phyloP scores from a whole-genome alignment of 2,329 filamentous ascomycete genomes.

The Ambrosiella cleistominuta region DNA sequence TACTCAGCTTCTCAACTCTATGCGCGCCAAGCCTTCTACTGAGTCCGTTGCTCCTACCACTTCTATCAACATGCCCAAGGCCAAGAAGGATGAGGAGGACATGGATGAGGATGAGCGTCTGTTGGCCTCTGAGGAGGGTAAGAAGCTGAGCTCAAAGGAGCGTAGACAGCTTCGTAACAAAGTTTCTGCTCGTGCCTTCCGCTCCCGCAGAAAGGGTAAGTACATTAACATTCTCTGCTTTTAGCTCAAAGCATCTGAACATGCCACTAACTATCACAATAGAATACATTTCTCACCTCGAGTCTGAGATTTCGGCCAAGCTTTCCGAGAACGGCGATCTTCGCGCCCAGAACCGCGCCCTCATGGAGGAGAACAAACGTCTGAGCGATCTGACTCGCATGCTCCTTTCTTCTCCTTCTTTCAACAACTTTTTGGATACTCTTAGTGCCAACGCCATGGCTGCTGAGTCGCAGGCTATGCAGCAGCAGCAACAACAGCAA shows the following conservation, averaged over 20 bases:
- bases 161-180: conserved; percentile 96
- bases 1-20: conserved; percentile 77
- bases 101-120: conserved; percentile 97
- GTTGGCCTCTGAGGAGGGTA: conserved; percentile 90
- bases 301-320: conserved; percentile 71
- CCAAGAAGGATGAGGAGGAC: conserved; percentile 89
- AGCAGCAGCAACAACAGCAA: conserved; percentile 20
- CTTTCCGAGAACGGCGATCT: conserved; percentile 69
- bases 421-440: conserved; percentile 62
- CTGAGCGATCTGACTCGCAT: conserved; percentile 63
- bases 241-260: background rate
- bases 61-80: conserved; percentile 47
- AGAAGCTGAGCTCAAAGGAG: conserved; percentile 98
- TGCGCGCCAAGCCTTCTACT: conserved; percentile 52
- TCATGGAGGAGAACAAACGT: conserved; percentile 73
- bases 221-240: conserved; percentile 7
- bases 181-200: conserved; percentile 92
- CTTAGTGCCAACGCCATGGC: conserved; percentile 31
- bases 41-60: conserved; percentile 23
- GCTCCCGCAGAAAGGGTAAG: conserved; percentile 93
- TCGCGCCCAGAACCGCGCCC: conserved; percentile 60
- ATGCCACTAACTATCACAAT: conserved; percentile 28
- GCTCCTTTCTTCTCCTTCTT: conserved; percentile 63
- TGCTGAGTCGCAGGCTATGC: conserved; percentile 21
- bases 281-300: conserved; percentile 96